Conservation (phyloP, 768 basidiomycete species). For the Suillus paluster region DNA sequence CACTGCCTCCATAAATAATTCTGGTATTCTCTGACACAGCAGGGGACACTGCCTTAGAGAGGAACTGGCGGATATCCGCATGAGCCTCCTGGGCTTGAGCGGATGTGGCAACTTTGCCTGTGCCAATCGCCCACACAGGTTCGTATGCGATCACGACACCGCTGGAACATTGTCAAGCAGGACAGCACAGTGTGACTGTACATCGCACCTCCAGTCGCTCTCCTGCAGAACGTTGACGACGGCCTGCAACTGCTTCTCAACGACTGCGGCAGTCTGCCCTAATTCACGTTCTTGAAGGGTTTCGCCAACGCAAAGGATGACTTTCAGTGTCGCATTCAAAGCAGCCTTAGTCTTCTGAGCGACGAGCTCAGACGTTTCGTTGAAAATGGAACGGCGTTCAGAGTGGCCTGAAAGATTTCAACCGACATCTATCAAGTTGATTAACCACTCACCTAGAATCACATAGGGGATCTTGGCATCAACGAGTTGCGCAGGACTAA, state of each 20-base stretch:
- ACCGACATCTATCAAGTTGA: constrained; percentile 4
- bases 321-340: constrained; percentile 71
- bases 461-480: constrained; percentile 91
- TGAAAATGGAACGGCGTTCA: constrained; percentile 92
- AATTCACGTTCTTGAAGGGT: constrained; percentile 87
- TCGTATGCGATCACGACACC: constrained; percentile 95
- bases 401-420: constrained; percentile 72
- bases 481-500: constrained; percentile 79
- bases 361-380: constrained; percentile 82
- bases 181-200: background rate
- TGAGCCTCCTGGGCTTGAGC: constrained; percentile 95
- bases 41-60: constrained; percentile 65
- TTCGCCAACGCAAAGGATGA: constrained; percentile 97
- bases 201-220: constrained; percentile 78
- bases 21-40: constrained; percentile 74
- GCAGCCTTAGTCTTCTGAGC: constrained; percentile 89
- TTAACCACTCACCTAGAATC: constrained; percentile 69
- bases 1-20: constrained; percentile 96
- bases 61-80: constrained; percentile 76
- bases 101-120: constrained; percentile 92
- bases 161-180: constrained; percentile 41
- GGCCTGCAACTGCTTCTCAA: constrained; percentile 80
- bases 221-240: constrained; percentile 65
- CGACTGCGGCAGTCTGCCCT: constrained; percentile 75
- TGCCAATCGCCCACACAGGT: constrained; percentile 99